Evolutionary conservation across 768 basidiomycete species (phyloP).

Genomic region (Crassisporium funariophilum): DNA sequence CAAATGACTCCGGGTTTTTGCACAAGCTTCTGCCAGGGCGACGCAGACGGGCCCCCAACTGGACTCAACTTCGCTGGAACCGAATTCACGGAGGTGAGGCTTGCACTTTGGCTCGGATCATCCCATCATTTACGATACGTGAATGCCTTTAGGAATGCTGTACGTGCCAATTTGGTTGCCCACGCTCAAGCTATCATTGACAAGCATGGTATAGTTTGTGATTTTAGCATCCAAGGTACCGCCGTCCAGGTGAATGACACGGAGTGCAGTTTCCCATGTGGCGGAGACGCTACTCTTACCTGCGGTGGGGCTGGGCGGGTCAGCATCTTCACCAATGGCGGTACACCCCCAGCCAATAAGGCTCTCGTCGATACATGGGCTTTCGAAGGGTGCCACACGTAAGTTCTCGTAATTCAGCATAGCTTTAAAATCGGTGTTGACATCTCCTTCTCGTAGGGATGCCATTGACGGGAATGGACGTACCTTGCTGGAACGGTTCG

Average conservation of each 20-base stretch:
- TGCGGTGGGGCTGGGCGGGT: conserved; percentile 15
- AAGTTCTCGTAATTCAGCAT: not conserved
- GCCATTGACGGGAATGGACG: conserved; percentile 8
- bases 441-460: conserved; percentile 4
- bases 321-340: conserved; percentile 16
- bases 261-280: conserved; percentile 16
- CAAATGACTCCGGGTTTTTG: conserved; percentile 16
- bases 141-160: conserved; percentile 15
- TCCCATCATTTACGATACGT: no score
- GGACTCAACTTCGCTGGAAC: conserved; percentile 14
- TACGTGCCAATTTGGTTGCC: conserved; percentile 3
- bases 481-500: conserved; percentile 14
- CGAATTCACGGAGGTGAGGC: no score
- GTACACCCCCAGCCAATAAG: conserved; percentile 13
- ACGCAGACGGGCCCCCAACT: conserved; percentile 2
- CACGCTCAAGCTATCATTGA: not conserved
- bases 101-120: no score
- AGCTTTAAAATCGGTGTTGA: not conserved
- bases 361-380: conserved; percentile 13
- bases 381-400: conserved; percentile 19
- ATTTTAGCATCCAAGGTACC: conserved; percentile 18
- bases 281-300: conserved; percentile 12
- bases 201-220: conserved; percentile 9
- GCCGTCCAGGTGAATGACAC: conserved; percentile 11
- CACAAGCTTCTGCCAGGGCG: conserved; percentile 14